Evolutionary conservation across 2,329 filamentous ascomycete species (phyloP).

Genomic region (Neofusicoccum parvum): DNA sequence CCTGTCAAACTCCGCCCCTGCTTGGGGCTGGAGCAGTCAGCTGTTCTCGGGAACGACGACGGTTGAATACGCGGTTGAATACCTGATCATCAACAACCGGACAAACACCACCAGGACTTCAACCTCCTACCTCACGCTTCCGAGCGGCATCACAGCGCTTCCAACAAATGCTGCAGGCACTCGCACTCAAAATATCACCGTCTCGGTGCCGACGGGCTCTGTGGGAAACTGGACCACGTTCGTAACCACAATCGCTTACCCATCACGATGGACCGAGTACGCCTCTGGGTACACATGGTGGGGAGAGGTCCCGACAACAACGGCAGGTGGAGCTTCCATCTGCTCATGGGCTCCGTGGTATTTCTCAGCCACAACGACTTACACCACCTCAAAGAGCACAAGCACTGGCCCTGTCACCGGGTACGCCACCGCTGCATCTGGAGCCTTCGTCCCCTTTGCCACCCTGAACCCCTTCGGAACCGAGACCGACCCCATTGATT

Average conservation of each 20-base stretch:
- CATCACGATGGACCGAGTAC: background rate
- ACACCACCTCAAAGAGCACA: background rate
- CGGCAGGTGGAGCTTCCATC: background rate
- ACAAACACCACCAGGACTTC: constrained; percentile 7
- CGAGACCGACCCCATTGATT: background rate
- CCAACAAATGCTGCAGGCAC: background rate
- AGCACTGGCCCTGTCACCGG: background rate
- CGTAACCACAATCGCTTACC: constrained; percentile 1
- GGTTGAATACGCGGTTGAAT: background rate
- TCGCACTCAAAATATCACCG: background rate
- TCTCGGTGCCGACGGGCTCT: background rate
- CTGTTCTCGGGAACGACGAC: background rate
- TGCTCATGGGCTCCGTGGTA: constrained; percentile 3
- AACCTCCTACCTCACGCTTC: background rate
- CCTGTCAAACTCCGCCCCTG: background rate
- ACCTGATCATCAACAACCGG: constrained; percentile 9
- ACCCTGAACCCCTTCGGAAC: background rate
- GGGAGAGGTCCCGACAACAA: background rate
- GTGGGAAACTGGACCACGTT: background rate
- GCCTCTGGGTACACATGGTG: constrained; percentile 1
- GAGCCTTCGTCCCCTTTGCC: background rate
- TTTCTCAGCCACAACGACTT: background rate
- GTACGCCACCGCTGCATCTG: background rate
- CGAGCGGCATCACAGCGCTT: background rate
- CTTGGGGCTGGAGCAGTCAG: background rate